phyloP scores from a whole-genome alignment of 2,329 filamentous ascomycete genomes.

The Ophiosphaerella narmari region DNA sequence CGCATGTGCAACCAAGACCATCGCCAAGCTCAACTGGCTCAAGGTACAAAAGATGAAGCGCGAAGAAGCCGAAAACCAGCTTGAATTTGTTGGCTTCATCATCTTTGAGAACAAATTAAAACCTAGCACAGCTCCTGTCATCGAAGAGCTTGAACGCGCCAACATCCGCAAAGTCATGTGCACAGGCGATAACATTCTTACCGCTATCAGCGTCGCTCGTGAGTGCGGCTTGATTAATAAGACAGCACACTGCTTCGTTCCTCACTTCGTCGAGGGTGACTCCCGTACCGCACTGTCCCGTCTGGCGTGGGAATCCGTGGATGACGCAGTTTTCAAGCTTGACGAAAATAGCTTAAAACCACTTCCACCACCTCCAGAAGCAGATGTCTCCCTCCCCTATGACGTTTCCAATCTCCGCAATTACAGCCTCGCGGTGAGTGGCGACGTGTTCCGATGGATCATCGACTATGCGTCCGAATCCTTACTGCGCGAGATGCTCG shows the following conservation, averaged over 20 bases:
- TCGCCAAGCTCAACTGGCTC: constrained; percentile 87
- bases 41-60: constrained; percentile 94
- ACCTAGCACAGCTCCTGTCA: constrained; percentile 77
- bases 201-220: constrained; percentile 91
- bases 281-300: constrained; percentile 72
- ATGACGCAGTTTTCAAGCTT: constrained; percentile 76
- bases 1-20: constrained; percentile 86
- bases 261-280: constrained; percentile 82
- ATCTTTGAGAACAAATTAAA: constrained; percentile 99
- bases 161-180: constrained; percentile 94
- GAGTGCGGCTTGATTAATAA: constrained; percentile 84
- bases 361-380: constrained; percentile 69
- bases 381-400: constrained; percentile 83
- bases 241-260: constrained; percentile 87
- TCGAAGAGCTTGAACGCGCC: constrained; percentile 80
- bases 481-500: constrained; percentile 83
- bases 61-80: constrained; percentile 77
- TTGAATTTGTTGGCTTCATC: constrained; percentile 94
- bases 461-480: constrained; percentile 87
- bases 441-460: constrained; percentile 96
- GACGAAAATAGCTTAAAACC: constrained; percentile 82
- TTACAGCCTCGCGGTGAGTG: constrained; percentile 86
- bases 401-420: constrained; percentile 80
- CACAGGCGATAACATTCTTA: constrained; percentile 96
- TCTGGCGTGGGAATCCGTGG: constrained; percentile 92